Evolutionary conservation across 83 land plant species (phyloP).

Genomic region (Picea abies): DNA sequence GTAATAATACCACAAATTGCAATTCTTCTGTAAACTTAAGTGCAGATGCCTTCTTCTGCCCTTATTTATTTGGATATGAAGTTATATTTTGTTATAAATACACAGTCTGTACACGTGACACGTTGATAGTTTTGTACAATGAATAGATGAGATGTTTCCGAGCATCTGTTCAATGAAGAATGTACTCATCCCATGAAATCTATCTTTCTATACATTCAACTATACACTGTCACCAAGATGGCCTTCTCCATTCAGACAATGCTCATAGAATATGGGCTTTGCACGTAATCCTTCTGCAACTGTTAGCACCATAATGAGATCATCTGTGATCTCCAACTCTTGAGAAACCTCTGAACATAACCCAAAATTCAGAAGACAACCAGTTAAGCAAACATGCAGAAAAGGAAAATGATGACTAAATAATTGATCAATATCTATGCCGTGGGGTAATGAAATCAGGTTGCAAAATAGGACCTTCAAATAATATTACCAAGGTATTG

Average conservation of each 20-base stretch:
- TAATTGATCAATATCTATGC: conserved; percentile 3
- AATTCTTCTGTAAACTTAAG: too few relatives aligned
- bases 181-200: too few relatives aligned
- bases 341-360: conserved; percentile 26
- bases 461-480: background rate
- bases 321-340: conserved; percentile 44
- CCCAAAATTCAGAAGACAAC: background rate
- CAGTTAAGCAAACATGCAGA: background rate
- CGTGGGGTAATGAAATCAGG: background rate
- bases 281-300: conserved; percentile 53
- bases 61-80: too few relatives aligned
- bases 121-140: too few relatives aligned
- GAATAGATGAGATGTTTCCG: too few relatives aligned
- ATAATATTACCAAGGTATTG: background rate
- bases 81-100: too few relatives aligned
- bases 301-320: conserved; percentile 53
- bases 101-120: too few relatives aligned
- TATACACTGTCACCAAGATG: background rate
- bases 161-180: too few relatives aligned
- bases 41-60: too few relatives aligned
- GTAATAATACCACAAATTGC: too few relatives aligned
- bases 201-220: background rate
- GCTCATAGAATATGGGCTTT: conserved; percentile 50
- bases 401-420: background rate
- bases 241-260: background rate